A percentile compares a stretch with the other conserved stretches of the same genome.
phyloP scores from a whole-genome alignment of 352 stramenopile genomes.

The Globisporangium emineosum region DNA sequence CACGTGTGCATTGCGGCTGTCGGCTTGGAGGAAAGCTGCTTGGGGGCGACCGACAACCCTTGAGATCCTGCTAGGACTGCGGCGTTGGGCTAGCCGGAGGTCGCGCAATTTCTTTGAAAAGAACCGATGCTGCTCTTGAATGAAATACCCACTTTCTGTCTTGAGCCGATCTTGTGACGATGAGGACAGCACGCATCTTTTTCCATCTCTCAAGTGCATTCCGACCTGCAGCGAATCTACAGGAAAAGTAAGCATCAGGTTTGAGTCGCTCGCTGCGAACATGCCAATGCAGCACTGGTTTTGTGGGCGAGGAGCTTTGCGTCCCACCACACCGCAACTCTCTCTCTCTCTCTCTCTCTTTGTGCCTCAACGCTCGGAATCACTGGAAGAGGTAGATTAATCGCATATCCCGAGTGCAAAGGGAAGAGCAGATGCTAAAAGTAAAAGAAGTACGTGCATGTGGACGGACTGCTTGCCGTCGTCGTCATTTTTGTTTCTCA shows the following conservation, averaged over 20 bases:
- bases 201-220: background rate
- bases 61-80: no score
- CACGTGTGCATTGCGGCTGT: no score
- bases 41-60: no score
- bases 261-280: background rate
- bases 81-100: no score
- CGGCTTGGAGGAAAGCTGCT: background rate
- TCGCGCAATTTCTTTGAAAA: background rate
- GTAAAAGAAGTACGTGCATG: background rate
- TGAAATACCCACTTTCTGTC: background rate
- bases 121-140: background rate
- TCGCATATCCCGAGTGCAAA: background rate
- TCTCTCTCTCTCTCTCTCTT: background rate
- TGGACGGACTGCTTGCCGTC: background rate
- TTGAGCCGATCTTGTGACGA: background rate
- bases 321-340: background rate
- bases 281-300: background rate
- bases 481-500: conserved; percentile 16
- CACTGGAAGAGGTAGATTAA: background rate
- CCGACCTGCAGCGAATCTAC: background rate
- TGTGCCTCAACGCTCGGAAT: background rate
- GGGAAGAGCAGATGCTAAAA: background rate
- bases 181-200: background rate
- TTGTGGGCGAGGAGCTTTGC: background rate
- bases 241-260: background rate